These are phyloP conservation scores for Kwoniella heveanensis DNA, from an alignment of 768 basidiomycete genomes.

Conservation along the genomic window DNA sequence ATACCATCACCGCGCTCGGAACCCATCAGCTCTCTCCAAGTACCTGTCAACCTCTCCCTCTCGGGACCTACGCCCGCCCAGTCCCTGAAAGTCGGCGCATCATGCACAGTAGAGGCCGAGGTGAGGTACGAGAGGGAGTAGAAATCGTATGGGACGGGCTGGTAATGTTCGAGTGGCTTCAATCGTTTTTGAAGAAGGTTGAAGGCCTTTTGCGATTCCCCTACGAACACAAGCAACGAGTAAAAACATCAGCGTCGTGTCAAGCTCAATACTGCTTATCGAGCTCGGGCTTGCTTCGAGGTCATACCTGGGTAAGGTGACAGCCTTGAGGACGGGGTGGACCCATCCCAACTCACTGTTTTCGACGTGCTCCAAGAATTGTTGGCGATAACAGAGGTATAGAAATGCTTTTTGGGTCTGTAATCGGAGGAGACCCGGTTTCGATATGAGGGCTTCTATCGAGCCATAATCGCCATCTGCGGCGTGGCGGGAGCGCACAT, in stretches of 20 bases:
- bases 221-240: slow-evolving; percentile 21
- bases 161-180: slow-evolving; percentile 56
- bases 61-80: slow-evolving; percentile 52
- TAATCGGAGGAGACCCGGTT: slow-evolving; percentile 37
- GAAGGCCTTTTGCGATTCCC: slow-evolving; percentile 53
- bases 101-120: slow-evolving; percentile 51
- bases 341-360: slow-evolving; percentile 34
- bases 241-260: too few species aligned
- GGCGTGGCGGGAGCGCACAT: too few species aligned
- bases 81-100: slow-evolving; percentile 48
- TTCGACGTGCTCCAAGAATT: slow-evolving; percentile 54
- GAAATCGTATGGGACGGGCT: slow-evolving; percentile 54
- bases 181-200: slow-evolving; percentile 52
- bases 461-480: slow-evolving; percentile 51
- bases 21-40: slow-evolving; percentile 45
- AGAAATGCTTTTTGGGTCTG: slow-evolving; percentile 51
- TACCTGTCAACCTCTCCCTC: slow-evolving; percentile 46
- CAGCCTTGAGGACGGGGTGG: too few species aligned
- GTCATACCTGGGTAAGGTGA: too few species aligned
- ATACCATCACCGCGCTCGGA: slow-evolving; percentile 22
- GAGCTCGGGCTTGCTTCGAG: too few species aligned
- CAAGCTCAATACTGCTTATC: too few species aligned
- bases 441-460: slow-evolving; percentile 40
- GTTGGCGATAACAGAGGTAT: slow-evolving; percentile 52
- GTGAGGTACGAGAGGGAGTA: slow-evolving; percentile 54